These are phyloP conservation scores for Dioscorea dumetorum DNA, from an alignment of 106 monocot genomes.

Conservation along the genomic window DNA sequence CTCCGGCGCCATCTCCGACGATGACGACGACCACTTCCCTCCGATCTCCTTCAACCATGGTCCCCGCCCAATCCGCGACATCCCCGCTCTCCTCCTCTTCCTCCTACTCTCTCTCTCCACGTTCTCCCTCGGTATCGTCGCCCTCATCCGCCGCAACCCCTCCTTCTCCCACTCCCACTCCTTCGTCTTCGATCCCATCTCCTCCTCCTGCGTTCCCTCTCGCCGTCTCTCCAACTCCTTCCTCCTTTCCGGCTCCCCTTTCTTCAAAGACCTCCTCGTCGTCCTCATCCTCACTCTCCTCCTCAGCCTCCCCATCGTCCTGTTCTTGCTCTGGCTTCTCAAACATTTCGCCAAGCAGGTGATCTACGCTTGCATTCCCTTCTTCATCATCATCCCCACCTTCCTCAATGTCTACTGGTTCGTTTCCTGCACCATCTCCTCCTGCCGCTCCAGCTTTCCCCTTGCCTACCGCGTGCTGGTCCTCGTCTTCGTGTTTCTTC, in stretches of 20 bases:
- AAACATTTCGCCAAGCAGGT: slow-evolving; percentile 54
- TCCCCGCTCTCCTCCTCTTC: slow-evolving; percentile 54
- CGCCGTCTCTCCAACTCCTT: not conserved
- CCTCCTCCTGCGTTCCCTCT: not conserved
- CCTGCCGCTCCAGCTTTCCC: slow-evolving; percentile 39
- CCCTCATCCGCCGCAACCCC: slow-evolving; percentile 42
- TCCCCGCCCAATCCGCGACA: slow-evolving; percentile 61
- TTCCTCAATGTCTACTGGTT: slow-evolving; percentile 87
- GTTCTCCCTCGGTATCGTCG: slow-evolving; percentile 36
- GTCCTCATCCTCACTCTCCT: slow-evolving; percentile 61
- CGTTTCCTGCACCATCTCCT: slow-evolving; percentile 44
- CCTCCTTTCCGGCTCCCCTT: not conserved
- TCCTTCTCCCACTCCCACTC: slow-evolving; percentile 22
- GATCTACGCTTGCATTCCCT: slow-evolving; percentile 57
- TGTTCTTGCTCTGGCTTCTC: slow-evolving; percentile 53
- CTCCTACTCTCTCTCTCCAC: slow-evolving; percentile 54
- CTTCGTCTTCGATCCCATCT: slow-evolving; percentile 28
- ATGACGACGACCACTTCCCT: slow-evolving; percentile 35
- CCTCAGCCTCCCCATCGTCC: slow-evolving; percentile 31
- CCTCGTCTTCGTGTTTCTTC: slow-evolving; percentile 56
- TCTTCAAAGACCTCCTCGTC: slow-evolving; percentile 34
- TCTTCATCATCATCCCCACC: slow-evolving; percentile 59
- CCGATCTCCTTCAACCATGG: slow-evolving; percentile 59
- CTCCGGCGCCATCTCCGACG: not conserved
- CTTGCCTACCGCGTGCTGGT: slow-evolving; percentile 64